Evolutionary conservation across 352 stramenopile species (phyloP).

Genomic region (Globisporangium abappressorium): DNA sequence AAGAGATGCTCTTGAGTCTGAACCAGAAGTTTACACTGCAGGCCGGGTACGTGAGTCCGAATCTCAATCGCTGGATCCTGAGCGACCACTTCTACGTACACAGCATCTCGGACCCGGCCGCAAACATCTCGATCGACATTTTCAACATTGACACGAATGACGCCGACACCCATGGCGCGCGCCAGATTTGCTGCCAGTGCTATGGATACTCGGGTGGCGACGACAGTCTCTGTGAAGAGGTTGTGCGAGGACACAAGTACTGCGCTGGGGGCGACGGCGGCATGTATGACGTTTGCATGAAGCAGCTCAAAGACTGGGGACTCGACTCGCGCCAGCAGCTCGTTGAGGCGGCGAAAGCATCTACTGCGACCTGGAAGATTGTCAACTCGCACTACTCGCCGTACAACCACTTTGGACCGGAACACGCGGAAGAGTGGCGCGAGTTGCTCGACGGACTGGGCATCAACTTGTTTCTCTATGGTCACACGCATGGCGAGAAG

Average conservation of each 20-base stretch:
- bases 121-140: slow-evolving; percentile 63
- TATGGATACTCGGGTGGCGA: slow-evolving; percentile 64
- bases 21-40: slow-evolving; percentile 63
- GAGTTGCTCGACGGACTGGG: slow-evolving; percentile 37
- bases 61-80: slow-evolving; percentile 78
- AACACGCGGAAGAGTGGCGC: slow-evolving; percentile 59
- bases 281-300: slow-evolving; percentile 59
- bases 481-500: slow-evolving; percentile 75
- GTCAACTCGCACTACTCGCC: slow-evolving; percentile 83
- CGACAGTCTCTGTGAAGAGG: slow-evolving; percentile 49
- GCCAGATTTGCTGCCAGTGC: slow-evolving; percentile 81
- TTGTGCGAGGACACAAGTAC: slow-evolving; percentile 39
- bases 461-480: slow-evolving; percentile 64
- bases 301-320: slow-evolving; percentile 60
- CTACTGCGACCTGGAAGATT: slow-evolving; percentile 79
- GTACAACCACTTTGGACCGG: slow-evolving; percentile 62
- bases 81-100: slow-evolving; percentile 80
- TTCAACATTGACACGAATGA: slow-evolving; percentile 87
- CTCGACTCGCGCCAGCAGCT: slow-evolving; percentile 64
- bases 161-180: slow-evolving; percentile 50
- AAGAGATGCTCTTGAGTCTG: slow-evolving; percentile 8
- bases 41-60: slow-evolving; percentile 69
- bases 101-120: slow-evolving; percentile 51
- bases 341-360: slow-evolving; percentile 38
- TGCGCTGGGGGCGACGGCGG: slow-evolving; percentile 53